These are phyloP conservation scores for Thalassia testudinum DNA, from an alignment of 116 monocot species.

Conservation along the genomic window DNA sequence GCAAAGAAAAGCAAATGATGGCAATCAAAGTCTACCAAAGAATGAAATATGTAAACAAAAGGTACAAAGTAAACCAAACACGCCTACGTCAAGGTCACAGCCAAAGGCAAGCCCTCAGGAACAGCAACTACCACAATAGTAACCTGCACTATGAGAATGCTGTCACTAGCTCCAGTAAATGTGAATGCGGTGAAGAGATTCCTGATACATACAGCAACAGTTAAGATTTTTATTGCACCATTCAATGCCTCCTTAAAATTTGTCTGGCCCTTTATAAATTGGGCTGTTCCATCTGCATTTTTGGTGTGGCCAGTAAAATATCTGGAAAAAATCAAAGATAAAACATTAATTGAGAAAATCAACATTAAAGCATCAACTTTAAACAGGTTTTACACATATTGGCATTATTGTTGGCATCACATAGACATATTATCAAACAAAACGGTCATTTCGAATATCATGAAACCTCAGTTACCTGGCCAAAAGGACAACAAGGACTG, in stretches of 20 bases:
- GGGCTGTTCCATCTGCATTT: slow-evolving; percentile 64
- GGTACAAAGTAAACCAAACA: slow-evolving; percentile 4
- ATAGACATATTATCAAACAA: no score
- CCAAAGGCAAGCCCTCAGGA: slow-evolving; percentile 96
- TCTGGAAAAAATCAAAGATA: slow-evolving; percentile 21
- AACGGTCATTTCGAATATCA: no score
- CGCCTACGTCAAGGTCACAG: slow-evolving; percentile 93
- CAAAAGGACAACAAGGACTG: slow-evolving; percentile 71
- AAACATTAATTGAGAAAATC: no score
- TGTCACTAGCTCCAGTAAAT: no score
- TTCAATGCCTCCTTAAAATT: slow-evolving; percentile 39
- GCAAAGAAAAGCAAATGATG: neutral
- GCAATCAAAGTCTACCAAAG: no score
- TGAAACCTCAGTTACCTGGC: slow-evolving; percentile 27
- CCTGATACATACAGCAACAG: slow-evolving; percentile 59
- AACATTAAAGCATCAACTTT: no score
- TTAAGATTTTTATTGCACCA: slow-evolving; percentile 74
- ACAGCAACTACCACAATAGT: slow-evolving; percentile 96
- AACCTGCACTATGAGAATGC: slow-evolving; percentile 16
- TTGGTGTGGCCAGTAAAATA: slow-evolving; percentile 75
- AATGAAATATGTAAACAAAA: no score
- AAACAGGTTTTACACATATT: no score
- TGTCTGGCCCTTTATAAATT: slow-evolving; percentile 63
- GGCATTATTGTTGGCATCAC: no score
- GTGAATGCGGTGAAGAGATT: neutral